A percentile compares a stretch with the other conserved stretches of the same genome.
Conservation (phyloP, 495 filamentous ascomycete genomes). For the Rostrohypoxylon terebratum region DNA sequence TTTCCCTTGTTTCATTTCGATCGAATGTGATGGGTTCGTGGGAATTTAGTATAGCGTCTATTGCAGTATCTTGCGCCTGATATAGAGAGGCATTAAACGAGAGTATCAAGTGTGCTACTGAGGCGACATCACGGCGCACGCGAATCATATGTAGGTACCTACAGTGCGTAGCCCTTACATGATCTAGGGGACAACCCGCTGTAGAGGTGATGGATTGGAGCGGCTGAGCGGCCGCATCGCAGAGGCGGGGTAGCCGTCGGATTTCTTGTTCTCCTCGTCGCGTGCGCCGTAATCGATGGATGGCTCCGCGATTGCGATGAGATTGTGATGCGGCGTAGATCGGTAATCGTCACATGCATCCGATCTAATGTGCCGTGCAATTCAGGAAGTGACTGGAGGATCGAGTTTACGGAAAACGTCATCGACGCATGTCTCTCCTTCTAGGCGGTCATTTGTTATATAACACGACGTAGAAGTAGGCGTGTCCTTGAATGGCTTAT, state of each 20-base stretch:
- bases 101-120: neutral
- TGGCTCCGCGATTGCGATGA: no score
- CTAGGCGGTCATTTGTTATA: neutral
- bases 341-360: neutral
- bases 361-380: neutral
- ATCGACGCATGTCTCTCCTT: neutral
- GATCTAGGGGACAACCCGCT: constrained; percentile 1
- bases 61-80: neutral
- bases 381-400: neutral
- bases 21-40: neutral
- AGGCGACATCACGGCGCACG: neutral
- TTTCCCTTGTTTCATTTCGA: neutral
- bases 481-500: neutral
- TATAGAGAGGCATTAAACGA: neutral
- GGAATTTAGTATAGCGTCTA: neutral
- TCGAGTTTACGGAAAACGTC: neutral
- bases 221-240: neutral
- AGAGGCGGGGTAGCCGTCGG: neutral
- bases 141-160: neutral
- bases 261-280: neutral
- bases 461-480: neutral
- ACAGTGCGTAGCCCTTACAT: neutral
- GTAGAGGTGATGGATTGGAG: neutral
- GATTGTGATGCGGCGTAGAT: no score
- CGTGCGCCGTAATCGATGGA: neutral